phyloP scores from a whole-genome alignment of 1,139 yeast species.

The Blastobotrys apis region DNA sequence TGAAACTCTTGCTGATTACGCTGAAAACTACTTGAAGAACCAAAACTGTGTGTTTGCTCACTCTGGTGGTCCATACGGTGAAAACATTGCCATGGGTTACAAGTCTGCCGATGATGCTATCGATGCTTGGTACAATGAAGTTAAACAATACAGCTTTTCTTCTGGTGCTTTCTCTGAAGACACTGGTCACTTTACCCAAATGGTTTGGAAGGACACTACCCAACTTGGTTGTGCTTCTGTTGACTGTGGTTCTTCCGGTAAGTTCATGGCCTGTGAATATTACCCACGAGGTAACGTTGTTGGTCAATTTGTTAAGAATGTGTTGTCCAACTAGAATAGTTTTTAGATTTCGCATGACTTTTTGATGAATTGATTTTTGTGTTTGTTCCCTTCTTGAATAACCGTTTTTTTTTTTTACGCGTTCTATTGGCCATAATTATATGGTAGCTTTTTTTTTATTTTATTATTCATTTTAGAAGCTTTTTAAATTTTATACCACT shows the following conservation, averaged over 20 bases:
- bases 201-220: conserved; percentile 71
- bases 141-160: conserved; percentile 48
- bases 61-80: conserved; percentile 80
- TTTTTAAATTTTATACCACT: not conserved
- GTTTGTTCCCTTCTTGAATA: conserved; percentile 1
- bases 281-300: conserved; percentile 38
- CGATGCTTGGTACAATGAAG: conserved; percentile 79
- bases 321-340: conserved; percentile 25
- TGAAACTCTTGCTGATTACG: conserved; percentile 55
- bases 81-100: conserved; percentile 77
- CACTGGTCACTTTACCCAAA: conserved; percentile 79
- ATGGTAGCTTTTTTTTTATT: not conserved
- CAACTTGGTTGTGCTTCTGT: conserved; percentile 69
- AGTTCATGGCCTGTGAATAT: conserved; percentile 40
- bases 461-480: not conserved
- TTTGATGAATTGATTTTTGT: not conserved
- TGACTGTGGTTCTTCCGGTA: conserved; percentile 33
- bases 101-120: conserved; percentile 57
- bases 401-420: conserved; percentile 1
- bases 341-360: conserved; percentile 83
- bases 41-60: conserved; percentile 73
- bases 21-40: conserved; percentile 55
- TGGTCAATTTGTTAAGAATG: conserved; percentile 49
- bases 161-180: conserved; percentile 39
- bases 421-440: too few relatives aligned